Evolutionary conservation across 1,284 basidiomycete species (phyloP).

Genomic region (Leccinum fallax): DNA sequence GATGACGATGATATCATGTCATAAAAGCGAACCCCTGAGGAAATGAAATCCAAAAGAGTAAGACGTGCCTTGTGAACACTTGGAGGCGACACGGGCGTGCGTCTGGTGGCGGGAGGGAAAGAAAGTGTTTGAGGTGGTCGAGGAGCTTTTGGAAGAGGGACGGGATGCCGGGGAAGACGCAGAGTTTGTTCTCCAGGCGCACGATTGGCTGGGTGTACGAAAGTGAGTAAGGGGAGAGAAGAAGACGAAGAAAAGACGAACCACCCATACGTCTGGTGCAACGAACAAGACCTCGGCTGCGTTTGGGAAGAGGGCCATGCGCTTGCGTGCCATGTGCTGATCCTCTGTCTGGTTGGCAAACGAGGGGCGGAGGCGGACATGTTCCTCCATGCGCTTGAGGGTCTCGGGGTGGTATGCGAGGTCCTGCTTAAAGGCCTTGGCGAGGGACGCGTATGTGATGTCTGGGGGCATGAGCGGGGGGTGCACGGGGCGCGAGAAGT

Average conservation of each 20-base stretch:
- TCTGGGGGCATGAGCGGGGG: constrained; percentile 45
- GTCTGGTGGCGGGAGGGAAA: constrained; percentile 72
- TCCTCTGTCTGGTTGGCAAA: constrained; percentile 64
- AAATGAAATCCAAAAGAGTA: background rate
- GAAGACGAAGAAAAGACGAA: constrained; percentile 26
- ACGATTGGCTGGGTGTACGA: constrained; percentile 68
- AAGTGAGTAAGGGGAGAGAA: background rate
- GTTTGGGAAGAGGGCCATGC: constrained; percentile 85
- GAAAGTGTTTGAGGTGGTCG: constrained; percentile 67
- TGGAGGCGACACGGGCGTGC: constrained; percentile 76
- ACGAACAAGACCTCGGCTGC: constrained; percentile 78
- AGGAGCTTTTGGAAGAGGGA: constrained; percentile 82
- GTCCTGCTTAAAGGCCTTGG: constrained; percentile 79
- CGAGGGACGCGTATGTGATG: constrained; percentile 88
- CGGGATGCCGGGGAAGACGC: constrained; percentile 91
- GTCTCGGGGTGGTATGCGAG: constrained; percentile 84
- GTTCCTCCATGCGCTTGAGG: constrained; percentile 72
- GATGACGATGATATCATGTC: background rate
- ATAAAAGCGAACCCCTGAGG: background rate
- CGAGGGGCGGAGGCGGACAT: constrained; percentile 61
- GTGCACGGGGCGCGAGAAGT: background rate
- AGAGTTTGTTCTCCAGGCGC: constrained; percentile 80
- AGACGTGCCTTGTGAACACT: constrained; percentile 72
- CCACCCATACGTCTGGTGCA: constrained; percentile 81
- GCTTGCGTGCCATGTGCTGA: constrained; percentile 69